These are phyloP conservation scores for Aspergillus affinis DNA, from an alignment of 495 filamentous ascomycete species.

Conservation along the genomic window DNA sequence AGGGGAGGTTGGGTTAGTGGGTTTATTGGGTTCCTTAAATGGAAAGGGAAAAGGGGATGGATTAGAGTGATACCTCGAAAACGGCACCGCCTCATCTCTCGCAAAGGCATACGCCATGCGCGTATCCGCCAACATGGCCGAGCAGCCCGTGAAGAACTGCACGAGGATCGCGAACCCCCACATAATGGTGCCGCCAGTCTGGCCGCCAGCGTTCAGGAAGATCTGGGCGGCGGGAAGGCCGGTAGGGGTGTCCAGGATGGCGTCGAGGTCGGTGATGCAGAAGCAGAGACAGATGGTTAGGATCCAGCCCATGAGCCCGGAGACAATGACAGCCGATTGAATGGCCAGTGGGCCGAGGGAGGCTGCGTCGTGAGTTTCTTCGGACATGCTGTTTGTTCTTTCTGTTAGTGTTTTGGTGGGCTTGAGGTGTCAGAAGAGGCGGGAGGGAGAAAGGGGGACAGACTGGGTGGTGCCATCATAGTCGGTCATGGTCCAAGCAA, in stretches of 20 bases:
- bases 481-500: slow-evolving; percentile 77
- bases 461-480: slow-evolving; percentile 74
- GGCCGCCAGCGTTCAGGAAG: slow-evolving; percentile 66
- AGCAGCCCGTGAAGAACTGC: slow-evolving; percentile 70
- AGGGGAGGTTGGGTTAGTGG: not conserved
- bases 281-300: slow-evolving; percentile 68
- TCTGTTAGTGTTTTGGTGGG: not conserved
- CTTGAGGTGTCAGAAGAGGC: not conserved
- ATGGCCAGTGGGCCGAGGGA: slow-evolving; percentile 66
- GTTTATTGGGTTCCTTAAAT: too few species aligned
- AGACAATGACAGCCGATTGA: slow-evolving; percentile 62
- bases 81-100: slow-evolving; percentile 66
- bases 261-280: slow-evolving; percentile 65
- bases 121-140: slow-evolving; percentile 69
- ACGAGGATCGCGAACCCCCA: slow-evolving; percentile 69
- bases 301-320: slow-evolving; percentile 63
- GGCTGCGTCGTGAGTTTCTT: slow-evolving; percentile 71
- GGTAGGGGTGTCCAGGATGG: slow-evolving; percentile 58
- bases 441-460: slow-evolving; percentile 32
- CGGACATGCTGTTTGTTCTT: slow-evolving; percentile 59
- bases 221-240: slow-evolving; percentile 70
- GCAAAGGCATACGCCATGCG: slow-evolving; percentile 74
- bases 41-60: too few species aligned
- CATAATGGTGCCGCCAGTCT: slow-evolving; percentile 61
- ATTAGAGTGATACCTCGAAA: slow-evolving; percentile 65